A percentile compares a stretch with the other conserved stretches of the same genome.
These are phyloP conservation scores for Mycocentrospora acerina DNA, from an alignment of 2,329 filamentous ascomycete genomes.

Conservation along the genomic window DNA sequence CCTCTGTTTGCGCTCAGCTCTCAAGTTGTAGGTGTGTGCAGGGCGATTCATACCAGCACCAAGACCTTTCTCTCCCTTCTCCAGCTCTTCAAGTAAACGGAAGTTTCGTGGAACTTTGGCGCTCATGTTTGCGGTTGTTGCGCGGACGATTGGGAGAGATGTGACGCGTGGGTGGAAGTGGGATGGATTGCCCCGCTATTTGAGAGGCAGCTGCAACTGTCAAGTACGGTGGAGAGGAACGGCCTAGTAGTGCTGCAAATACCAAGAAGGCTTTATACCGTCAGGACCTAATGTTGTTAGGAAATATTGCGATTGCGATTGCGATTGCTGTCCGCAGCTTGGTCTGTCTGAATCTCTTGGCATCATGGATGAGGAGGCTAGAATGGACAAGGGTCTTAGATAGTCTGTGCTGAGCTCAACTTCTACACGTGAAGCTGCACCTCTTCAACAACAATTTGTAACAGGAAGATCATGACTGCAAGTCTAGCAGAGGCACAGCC, in stretches of 20 bases:
- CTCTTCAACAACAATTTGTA: too few relatives aligned
- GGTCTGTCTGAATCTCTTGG: conserved; percentile 9
- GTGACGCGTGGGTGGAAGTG: conserved; percentile 24
- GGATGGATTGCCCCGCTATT: conserved; percentile 36
- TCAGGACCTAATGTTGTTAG: conserved; percentile 1
- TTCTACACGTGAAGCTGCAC: background rate
- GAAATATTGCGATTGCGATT: conserved; percentile 7
- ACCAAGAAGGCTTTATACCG: too few relatives aligned
- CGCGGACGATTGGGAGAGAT: conserved; percentile 8
- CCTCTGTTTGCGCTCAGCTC: conserved; percentile 60
- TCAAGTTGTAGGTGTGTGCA: conserved; percentile 2
- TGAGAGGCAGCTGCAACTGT: conserved; percentile 9
- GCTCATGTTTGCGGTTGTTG: conserved; percentile 48
- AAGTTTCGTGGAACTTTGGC: conserved; percentile 94
- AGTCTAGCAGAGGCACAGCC: conserved; percentile 20
- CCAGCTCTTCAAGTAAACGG: conserved; percentile 91
- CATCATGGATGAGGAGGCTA: conserved; percentile 12
- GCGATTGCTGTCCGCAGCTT: conserved; percentile 12
- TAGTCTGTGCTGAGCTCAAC: background rate
- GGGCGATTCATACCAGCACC: conserved; percentile 67
- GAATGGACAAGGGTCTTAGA: conserved; percentile 11
- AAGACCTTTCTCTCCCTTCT: conserved; percentile 97
- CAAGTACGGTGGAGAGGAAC: conserved; percentile 4
- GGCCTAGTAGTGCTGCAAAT: too few relatives aligned
- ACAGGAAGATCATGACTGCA: conserved; percentile 18